A percentile compares a stretch with the other conserved stretches of the same genome.
Conservation (phyloP, 176 grass and related monocot species). For the Rhynchospora breviuscula region DNA sequence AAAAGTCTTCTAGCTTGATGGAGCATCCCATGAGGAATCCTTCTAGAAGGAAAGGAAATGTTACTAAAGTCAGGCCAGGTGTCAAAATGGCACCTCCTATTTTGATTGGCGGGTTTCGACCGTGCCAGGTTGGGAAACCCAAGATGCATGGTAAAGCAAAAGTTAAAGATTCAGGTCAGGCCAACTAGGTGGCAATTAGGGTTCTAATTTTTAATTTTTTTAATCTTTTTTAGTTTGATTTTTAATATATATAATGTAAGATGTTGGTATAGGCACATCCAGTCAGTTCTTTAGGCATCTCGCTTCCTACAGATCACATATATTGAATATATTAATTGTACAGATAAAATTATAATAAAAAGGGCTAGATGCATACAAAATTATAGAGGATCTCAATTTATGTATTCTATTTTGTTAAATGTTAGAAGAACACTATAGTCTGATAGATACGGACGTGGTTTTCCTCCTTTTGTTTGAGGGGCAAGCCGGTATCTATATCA, state of each 20-base stretch:
- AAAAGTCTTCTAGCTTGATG: slow-evolving; percentile 37
- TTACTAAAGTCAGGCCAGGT: slow-evolving; percentile 36
- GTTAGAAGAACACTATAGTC: not conserved
- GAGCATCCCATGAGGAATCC: slow-evolving; percentile 39
- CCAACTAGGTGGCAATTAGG: slow-evolving; percentile 37
- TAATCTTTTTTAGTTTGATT: slow-evolving; percentile 1
- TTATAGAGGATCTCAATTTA: not conserved
- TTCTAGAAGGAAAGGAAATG: slow-evolving; percentile 35
- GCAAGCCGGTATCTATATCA: not conserved
- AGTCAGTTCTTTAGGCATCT: not conserved
- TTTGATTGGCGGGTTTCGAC: slow-evolving; percentile 62
- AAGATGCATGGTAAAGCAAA: slow-evolving; percentile 48
- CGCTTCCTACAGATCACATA: slow-evolving; percentile 2
- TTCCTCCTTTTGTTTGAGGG: not conserved
- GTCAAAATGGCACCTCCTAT: slow-evolving; percentile 54
- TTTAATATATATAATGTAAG: not conserved
- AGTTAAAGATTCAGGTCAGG: slow-evolving; percentile 34
- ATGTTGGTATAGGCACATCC: not conserved
- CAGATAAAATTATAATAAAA: slow-evolving; percentile 19
- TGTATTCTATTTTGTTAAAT: not conserved
- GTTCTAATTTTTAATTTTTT: not conserved
- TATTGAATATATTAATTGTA: not conserved
- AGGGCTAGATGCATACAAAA: not conserved
- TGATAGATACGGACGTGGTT: not conserved
- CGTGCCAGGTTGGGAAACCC: slow-evolving; percentile 51